Percentiles rank a stretch among this genome's conserved stretches.
phyloP scores from a whole-genome alignment of 1,284 basidiomycete species.

The Sanghuangporus sanghuang region DNA sequence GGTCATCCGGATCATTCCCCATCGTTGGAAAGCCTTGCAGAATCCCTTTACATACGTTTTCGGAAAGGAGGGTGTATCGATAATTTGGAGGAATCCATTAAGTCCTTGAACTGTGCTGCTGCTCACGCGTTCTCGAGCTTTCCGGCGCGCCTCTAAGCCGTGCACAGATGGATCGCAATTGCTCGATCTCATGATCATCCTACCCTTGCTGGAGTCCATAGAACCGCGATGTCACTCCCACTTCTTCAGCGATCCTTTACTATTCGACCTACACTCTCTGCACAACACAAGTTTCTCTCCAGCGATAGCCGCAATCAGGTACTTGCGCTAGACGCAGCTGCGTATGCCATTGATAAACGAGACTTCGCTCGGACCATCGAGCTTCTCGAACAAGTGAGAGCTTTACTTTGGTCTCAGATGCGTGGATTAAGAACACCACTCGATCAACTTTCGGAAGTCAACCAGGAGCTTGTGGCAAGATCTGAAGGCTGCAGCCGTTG shows the following conservation, averaged over 20 bases:
- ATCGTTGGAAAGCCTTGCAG: not conserved
- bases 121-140: not conserved
- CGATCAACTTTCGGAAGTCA: not conserved
- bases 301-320: not conserved
- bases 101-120: not conserved
- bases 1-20: not conserved
- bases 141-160: not conserved
- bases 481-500: not conserved
- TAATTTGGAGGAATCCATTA: not conserved
- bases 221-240: not conserved
- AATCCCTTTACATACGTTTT: not conserved
- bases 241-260: not conserved
- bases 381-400: constrained; percentile 6
- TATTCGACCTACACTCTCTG: not conserved
- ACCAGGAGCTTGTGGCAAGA: not conserved
- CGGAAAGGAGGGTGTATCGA: not conserved
- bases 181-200: not conserved
- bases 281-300: not conserved
- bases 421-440: not conserved
- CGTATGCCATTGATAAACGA: not conserved
- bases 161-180: not conserved
- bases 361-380: not conserved
- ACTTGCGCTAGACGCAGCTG: not conserved
- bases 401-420: constrained; percentile 3
- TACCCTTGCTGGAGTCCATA: not conserved